Evolutionary conservation across 163 green algal species (phyloP).

Genomic region (Trebouxiophyceae sp.): DNA sequence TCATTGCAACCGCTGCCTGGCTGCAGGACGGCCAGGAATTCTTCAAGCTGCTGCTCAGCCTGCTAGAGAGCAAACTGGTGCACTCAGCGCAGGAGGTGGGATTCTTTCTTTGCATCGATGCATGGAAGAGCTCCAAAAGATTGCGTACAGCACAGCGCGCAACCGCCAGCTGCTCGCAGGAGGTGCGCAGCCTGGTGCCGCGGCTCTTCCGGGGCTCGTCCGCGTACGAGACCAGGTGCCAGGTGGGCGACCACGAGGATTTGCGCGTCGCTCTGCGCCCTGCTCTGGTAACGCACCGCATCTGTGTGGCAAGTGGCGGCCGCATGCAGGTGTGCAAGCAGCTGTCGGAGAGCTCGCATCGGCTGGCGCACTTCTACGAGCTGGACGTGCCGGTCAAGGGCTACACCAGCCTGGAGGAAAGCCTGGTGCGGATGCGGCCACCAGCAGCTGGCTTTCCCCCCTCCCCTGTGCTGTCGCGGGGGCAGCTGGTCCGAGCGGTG

Average conservation of each 20-base stretch:
- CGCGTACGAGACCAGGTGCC: conserved; percentile 63
- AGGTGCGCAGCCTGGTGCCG: conserved; percentile 28
- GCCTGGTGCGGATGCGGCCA: conserved; percentile 33
- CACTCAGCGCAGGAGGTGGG: conserved; percentile 9
- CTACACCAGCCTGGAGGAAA: conserved; percentile 23
- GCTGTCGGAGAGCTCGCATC: conserved; percentile 27
- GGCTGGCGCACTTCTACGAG: conserved; percentile 63
- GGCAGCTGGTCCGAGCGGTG: too few species aligned
- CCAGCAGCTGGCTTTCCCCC: too few species aligned
- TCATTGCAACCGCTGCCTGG: too few species aligned
- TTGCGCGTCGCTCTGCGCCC: too few species aligned
- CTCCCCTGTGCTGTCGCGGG: too few species aligned
- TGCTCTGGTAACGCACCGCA: too few species aligned
- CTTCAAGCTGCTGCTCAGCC: conserved; percentile 75
- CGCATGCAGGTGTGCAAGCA: conserved; percentile 33
- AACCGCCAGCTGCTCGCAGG: too few species aligned
- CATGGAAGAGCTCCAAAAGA: too few species aligned
- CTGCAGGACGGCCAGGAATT: conserved; percentile 83
- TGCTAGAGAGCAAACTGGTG: conserved; percentile 60
- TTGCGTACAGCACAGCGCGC: too few species aligned
- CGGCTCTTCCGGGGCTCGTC: conserved; percentile 49
- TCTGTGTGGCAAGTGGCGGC: too few species aligned
- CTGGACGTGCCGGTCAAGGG: conserved; percentile 67
- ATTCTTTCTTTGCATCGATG: too few species aligned
- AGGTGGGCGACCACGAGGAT: too few species aligned